Evolutionary conservation across 1,139 yeast genomes (phyloP).

Genomic region (Taphrina deformans): DNA sequence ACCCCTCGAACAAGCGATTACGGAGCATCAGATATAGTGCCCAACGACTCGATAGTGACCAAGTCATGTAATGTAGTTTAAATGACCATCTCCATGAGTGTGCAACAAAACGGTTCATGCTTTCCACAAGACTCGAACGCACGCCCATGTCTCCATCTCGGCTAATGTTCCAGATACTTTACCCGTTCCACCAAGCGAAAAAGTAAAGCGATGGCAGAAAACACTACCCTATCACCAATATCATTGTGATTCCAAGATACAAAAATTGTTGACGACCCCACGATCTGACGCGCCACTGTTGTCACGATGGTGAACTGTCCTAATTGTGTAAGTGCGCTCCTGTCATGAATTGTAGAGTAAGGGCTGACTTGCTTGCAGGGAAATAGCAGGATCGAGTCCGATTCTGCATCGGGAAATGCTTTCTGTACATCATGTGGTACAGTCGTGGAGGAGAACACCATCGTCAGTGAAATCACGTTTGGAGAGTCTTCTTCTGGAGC

Average conservation of each 20-base stretch:
- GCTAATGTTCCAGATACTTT: neutral
- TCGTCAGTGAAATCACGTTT: constrained; percentile 91
- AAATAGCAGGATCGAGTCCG: constrained; percentile 24
- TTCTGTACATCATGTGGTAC: constrained; percentile 82
- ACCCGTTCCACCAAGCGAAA: constrained; percentile 5
- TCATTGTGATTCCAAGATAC: neutral
- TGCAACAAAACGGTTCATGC: no score
- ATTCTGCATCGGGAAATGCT: constrained; percentile 42
- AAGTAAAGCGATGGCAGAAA: neutral
- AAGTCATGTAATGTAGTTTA: neutral
- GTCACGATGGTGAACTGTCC: constrained; percentile 16
- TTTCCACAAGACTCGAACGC: neutral
- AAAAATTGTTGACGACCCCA: neutral
- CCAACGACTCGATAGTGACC: neutral
- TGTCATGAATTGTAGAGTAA: neutral
- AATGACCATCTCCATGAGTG: neutral
- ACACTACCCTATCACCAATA: neutral
- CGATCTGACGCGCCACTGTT: neutral
- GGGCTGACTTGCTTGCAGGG: neutral
- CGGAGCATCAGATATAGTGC: neutral
- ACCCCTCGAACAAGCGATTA: neutral
- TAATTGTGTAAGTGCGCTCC: neutral
- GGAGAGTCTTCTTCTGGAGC: constrained; percentile 93
- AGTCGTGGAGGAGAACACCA: constrained; percentile 87
- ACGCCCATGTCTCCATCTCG: neutral